These are phyloP conservation scores for Lasiodiplodia citricola DNA, from an alignment of 2,329 filamentous ascomycete genomes.

Conservation along the genomic window DNA sequence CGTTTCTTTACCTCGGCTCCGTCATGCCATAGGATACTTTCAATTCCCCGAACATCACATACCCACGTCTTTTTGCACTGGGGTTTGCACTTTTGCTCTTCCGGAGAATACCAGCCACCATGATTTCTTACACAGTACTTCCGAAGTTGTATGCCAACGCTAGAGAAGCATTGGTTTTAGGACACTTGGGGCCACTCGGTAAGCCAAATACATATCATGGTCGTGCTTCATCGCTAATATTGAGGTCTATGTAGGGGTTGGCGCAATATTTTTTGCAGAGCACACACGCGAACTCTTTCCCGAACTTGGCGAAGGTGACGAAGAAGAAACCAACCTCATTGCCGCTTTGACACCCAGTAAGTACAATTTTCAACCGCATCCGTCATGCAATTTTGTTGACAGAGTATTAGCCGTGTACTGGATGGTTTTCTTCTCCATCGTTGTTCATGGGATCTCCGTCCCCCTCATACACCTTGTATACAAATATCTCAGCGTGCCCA, in stretches of 20 bases:
- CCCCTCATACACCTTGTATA: constrained; percentile 51
- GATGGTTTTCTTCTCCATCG: constrained; percentile 53
- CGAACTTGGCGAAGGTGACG: constrained; percentile 45
- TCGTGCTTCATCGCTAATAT: background rate
- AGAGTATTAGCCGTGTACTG: constrained; percentile 48
- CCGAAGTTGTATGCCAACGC: constrained; percentile 57
- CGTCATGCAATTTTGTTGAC: background rate
- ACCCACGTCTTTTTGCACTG: constrained; percentile 56
- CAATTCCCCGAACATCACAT: constrained; percentile 58
- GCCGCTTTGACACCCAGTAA: constrained; percentile 44
- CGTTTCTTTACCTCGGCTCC: constrained; percentile 65
- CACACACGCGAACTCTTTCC: constrained; percentile 53
- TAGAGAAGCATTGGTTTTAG: constrained; percentile 67
- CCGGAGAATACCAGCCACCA: constrained; percentile 62
- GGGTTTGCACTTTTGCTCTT: constrained; percentile 60
- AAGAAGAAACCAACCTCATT: constrained; percentile 48
- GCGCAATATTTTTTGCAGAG: constrained; percentile 54
- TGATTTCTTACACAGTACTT: constrained; percentile 62
- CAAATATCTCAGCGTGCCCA: constrained; percentile 43
- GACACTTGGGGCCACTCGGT: constrained; percentile 57
- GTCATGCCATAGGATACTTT: constrained; percentile 63
- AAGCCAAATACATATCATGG: background rate
- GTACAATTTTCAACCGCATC: background rate
- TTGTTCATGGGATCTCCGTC: constrained; percentile 57
- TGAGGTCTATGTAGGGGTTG: constrained; percentile 41